A percentile compares a stretch with the other conserved stretches of the same genome.
Evolutionary conservation across 1,139 yeast species (phyloP).

Genomic region (Protomyces gravidus): DNA sequence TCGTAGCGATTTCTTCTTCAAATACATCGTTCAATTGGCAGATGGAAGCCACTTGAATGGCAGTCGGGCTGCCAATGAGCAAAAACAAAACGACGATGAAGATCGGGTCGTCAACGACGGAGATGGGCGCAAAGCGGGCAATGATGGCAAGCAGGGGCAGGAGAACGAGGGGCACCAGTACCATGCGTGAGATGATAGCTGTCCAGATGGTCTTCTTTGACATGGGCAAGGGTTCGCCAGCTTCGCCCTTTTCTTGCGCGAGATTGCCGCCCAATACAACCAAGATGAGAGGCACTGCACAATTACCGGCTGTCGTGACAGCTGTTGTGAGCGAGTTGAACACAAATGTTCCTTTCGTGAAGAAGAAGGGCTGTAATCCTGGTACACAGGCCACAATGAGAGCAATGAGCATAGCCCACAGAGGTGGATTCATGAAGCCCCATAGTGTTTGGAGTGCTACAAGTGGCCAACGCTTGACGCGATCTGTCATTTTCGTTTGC

Average conservation of each 20-base stretch:
- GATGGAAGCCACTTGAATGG: slow-evolving; percentile 29
- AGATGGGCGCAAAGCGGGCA: slow-evolving; percentile 61
- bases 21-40: slow-evolving; percentile 50
- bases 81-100: slow-evolving; percentile 71
- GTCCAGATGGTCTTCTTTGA: slow-evolving; percentile 55
- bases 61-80: slow-evolving; percentile 33
- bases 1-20: slow-evolving; percentile 80
- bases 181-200: slow-evolving; percentile 69
- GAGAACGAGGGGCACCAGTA: slow-evolving; percentile 62
- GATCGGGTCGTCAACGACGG: slow-evolving; percentile 78
- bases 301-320: slow-evolving; percentile 72
- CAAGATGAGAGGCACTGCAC: slow-evolving; percentile 76
- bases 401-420: slow-evolving; percentile 84
- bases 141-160: slow-evolving; percentile 63
- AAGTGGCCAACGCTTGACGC: not conserved
- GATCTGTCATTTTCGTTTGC: not conserved
- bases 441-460: slow-evolving; percentile 32
- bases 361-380: slow-evolving; percentile 59
- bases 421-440: slow-evolving; percentile 83
- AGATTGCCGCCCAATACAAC: slow-evolving; percentile 58
- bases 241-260: slow-evolving; percentile 40
- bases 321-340: slow-evolving; percentile 75
- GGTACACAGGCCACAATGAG: slow-evolving; percentile 80
- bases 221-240: slow-evolving; percentile 51
- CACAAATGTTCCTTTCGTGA: slow-evolving; percentile 57